Conservation (phyloP, 441 rosid species). For the Erodium chrysanthum region DNA sequence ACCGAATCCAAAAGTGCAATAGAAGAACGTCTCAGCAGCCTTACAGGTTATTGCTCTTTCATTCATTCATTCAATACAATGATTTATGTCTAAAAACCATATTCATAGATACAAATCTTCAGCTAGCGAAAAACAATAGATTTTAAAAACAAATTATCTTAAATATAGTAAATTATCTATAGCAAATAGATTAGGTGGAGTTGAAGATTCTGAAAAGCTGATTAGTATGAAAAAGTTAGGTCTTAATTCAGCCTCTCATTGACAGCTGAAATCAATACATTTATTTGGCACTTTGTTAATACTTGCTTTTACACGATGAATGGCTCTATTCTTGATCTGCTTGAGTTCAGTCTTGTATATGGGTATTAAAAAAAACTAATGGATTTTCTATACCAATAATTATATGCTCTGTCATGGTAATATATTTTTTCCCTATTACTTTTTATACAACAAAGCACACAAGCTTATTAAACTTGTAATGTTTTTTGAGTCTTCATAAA, state of each 20-base stretch:
- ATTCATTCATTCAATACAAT: slow-evolving; percentile 19
- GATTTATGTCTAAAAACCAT: slow-evolving; percentile 1
- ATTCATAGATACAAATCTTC: neutral
- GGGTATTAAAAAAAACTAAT: neutral
- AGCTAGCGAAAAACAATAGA: neutral
- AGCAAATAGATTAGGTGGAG: neutral
- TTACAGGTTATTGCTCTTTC: slow-evolving; percentile 48
- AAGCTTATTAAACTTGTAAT: neutral
- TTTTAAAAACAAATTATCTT: neutral
- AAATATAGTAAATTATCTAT: neutral
- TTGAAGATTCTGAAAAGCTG: neutral
- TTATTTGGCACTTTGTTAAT: neutral
- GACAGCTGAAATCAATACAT: no score
- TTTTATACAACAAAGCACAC: neutral
- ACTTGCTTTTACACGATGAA: neutral
- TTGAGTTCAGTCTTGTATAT: neutral
- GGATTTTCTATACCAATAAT: neutral
- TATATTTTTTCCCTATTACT: neutral
- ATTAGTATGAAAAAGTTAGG: neutral
- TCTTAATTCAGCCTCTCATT: neutral
- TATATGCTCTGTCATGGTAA: neutral
- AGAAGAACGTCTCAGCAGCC: slow-evolving; percentile 55
- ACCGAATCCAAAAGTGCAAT: slow-evolving; percentile 35
- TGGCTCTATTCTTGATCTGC: neutral
- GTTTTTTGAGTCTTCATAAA: neutral